A percentile compares a stretch with the other conserved stretches of the same genome.
Evolutionary conservation across 139 green algal species (phyloP).

Genomic region (Chlamydomonas applanata): DNA sequence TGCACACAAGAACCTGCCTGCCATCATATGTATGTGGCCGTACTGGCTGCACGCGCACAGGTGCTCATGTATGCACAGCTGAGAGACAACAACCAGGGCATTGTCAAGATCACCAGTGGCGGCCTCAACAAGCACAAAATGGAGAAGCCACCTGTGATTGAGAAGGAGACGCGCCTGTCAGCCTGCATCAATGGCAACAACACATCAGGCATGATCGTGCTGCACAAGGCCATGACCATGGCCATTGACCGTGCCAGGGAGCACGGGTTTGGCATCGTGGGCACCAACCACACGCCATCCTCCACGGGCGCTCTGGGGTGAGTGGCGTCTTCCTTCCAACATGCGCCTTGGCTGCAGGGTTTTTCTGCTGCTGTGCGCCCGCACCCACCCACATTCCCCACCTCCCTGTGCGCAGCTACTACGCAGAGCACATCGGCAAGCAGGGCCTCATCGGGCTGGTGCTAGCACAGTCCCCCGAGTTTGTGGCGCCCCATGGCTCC

Average conservation of each 20-base stretch:
- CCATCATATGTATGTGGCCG: not conserved
- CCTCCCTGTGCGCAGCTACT: conserved; percentile 42
- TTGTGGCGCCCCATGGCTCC: conserved; percentile 70
- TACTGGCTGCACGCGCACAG: conserved; percentile 21
- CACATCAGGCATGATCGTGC: conserved; percentile 65
- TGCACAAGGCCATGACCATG: conserved; percentile 55
- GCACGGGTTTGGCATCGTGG: conserved; percentile 69
- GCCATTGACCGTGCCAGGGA: conserved; percentile 52
- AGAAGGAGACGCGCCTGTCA: conserved; percentile 58
- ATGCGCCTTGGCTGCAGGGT: not conserved
- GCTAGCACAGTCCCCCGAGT: conserved; percentile 76
- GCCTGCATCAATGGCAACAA: conserved; percentile 68
- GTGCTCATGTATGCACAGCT: conserved; percentile 81
- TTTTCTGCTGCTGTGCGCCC: not conserved
- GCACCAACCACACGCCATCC: conserved; percentile 68
- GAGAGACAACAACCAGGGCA: conserved; percentile 77
- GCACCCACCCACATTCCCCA: not conserved
- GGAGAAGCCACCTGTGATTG: conserved; percentile 24
- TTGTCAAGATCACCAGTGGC: conserved; percentile 76
- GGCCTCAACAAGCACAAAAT: conserved; percentile 44
- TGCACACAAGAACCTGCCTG: not conserved
- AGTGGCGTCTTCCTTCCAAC: not conserved
- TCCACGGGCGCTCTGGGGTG: conserved; percentile 73
- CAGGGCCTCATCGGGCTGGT: conserved; percentile 70
- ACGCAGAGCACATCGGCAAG: conserved; percentile 51